These are phyloP conservation scores for Aureobasidium vineae DNA, from an alignment of 2,329 filamentous ascomycete genomes.

Conservation along the genomic window DNA sequence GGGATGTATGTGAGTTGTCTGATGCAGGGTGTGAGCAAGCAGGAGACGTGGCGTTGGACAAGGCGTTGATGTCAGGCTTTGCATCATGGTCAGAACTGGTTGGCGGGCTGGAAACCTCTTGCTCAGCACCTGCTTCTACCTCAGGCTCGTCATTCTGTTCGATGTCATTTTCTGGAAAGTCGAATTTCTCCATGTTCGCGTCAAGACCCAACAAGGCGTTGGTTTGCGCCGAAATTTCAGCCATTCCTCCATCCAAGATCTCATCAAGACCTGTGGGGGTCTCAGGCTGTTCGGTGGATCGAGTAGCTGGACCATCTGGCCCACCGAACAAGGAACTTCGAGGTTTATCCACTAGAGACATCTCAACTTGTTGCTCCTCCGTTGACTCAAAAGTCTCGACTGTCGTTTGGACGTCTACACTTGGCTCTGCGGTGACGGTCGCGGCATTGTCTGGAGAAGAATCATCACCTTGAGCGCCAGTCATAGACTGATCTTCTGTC, in stretches of 20 bases:
- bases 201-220: not conserved
- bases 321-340: not conserved
- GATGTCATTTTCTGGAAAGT: not conserved
- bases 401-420: not conserved
- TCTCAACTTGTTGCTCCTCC: not conserved
- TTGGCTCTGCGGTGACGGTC: not conserved
- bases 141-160: not conserved
- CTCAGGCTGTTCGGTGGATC: not conserved
- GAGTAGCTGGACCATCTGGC: not conserved
- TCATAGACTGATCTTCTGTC: not conserved
- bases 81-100: not conserved
- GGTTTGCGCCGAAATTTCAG: not conserved
- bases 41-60: not conserved
- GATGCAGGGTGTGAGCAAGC: not conserved
- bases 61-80: not conserved
- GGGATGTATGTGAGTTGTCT: not conserved
- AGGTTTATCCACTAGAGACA: not conserved
- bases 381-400: not conserved
- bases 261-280: not conserved
- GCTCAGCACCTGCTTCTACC: not conserved
- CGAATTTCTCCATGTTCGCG: not conserved
- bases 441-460: not conserved
- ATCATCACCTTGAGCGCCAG: not conserved
- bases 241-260: not conserved
- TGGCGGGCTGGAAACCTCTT: not conserved